Evolutionary conservation across 345 rosid species (phyloP), one percentile per base, ranked within the genome.

Genomic region (Turnera subulata): DNA sequence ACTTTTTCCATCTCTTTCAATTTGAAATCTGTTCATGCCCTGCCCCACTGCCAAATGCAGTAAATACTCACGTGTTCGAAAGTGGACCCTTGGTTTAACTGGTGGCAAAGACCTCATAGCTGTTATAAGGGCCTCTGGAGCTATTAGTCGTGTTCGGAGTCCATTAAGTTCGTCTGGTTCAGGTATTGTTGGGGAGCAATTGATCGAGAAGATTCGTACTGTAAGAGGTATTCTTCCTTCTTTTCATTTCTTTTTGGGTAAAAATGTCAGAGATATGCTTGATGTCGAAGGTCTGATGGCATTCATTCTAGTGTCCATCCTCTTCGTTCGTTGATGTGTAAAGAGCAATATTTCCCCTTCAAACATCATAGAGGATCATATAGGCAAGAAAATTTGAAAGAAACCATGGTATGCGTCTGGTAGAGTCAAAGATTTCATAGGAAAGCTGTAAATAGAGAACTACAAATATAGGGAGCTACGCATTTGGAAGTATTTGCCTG

Each of bases 51-150:
- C 47, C 62, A 55, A n/a, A n/a, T 62, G 53, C 81, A 93, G 99
- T 71, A 89, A 79, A 70, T 93, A 93, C 68, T 84, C 96, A 0
- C 64, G 80, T 75, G 97, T 89, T 58, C 74, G 77, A 66, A 86
- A 78, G 56, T 83, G 89, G 94, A 93, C 99, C 62, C 84, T 89
- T 65, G 91, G 97, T 71, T 78, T 93, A 66, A 75, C 83, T 3
- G 94, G 99, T 10, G 94, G 97, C 24, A 56, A 66, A 68, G 96
- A 89, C 61, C 74, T 47, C 56, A 85, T 93, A 68, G 99, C 99
- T 63, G 80, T 93, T 54, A 79, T 93, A 50, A 79, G 97, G 78
- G 89, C 97, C 62, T 83, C 94, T 56, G 99, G 98, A 35, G 78
- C 85, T 82, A 93, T 93, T 61, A 86, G 85, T 62, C 99, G 97